Evolutionary conservation across 108 stramenopile species (phyloP).

Genomic region (Cyclostephanos tholiformis): DNA sequence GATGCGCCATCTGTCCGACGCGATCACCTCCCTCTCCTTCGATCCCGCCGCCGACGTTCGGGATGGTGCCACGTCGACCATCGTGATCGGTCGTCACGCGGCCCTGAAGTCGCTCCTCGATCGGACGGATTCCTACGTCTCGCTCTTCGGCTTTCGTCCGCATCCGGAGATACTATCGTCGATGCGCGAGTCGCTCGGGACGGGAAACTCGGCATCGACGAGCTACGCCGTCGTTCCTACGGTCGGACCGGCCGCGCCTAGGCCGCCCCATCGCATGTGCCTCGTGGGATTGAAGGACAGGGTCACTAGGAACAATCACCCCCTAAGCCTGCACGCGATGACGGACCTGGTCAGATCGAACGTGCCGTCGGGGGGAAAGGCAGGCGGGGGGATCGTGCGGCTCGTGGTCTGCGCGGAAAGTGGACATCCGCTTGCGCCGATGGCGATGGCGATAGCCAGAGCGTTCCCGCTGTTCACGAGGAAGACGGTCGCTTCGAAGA

Average conservation of each 20-base stretch:
- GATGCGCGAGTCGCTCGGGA: constrained; percentile 25
- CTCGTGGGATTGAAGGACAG: constrained; percentile 33
- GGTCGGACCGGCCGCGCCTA: constrained; percentile 41
- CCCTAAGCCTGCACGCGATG: constrained; percentile 67
- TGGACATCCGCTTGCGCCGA: constrained; percentile 26
- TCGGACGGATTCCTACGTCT: constrained; percentile 40
- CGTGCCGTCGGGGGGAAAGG: not conserved
- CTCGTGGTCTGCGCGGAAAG: constrained; percentile 40
- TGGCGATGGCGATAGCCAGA: constrained; percentile 56
- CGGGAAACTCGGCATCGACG: constrained; percentile 1
- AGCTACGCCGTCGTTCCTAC: constrained; percentile 40
- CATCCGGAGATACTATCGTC: constrained; percentile 31
- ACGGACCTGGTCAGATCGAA: constrained; percentile 50
- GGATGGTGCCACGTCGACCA: constrained; percentile 35
- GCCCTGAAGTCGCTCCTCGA: constrained; percentile 32
- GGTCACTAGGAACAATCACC: constrained; percentile 69
- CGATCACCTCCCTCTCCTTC: constrained; percentile 22
- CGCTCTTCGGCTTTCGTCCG: constrained; percentile 49
- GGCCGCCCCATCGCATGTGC: constrained; percentile 44
- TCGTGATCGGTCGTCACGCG: constrained; percentile 42
- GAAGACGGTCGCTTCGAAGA: constrained; percentile 43
- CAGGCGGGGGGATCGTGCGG: constrained; percentile 21
- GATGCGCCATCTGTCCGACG: not conserved
- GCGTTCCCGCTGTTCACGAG: constrained; percentile 65
- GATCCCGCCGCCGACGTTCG: constrained; percentile 27